Evolutionary conservation across 345 rosid genomes (phyloP).

Genomic region (Salix brachista): DNA sequence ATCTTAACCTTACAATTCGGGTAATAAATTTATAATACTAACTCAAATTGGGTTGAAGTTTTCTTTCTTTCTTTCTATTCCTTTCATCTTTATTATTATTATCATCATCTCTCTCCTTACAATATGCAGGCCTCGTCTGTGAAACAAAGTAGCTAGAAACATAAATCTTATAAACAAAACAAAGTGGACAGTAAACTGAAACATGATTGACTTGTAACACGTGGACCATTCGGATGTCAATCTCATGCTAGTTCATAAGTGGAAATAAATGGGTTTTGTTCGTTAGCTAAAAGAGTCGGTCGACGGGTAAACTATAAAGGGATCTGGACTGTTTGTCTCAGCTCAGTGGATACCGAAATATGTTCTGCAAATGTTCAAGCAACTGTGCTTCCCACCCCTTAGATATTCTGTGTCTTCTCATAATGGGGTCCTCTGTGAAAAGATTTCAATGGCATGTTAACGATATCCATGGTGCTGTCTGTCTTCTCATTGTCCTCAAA

Average conservation of each 20-base stretch:
- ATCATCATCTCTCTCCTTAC: too few relatives aligned
- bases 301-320: slow-evolving; percentile 8
- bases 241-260: background rate
- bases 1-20: too few relatives aligned
- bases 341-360: slow-evolving; percentile 18
- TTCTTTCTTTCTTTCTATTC: too few relatives aligned
- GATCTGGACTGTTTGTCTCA: background rate
- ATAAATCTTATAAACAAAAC: background rate
- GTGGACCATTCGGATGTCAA: background rate
- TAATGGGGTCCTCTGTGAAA: slow-evolving; percentile 4
- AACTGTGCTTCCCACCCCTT: slow-evolving; percentile 28
- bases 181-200: background rate
- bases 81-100: too few relatives aligned
- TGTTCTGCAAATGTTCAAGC: background rate
- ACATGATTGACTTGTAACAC: background rate
- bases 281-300: slow-evolving; percentile 1
- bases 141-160: background rate
- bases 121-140: too few relatives aligned
- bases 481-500: background rate
- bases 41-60: fast-evolving
- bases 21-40: too few relatives aligned
- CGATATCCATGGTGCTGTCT: slow-evolving; percentile 7
- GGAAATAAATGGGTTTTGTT: background rate
- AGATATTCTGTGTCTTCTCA: slow-evolving; percentile 17
- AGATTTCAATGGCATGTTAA: background rate